Evolutionary conservation across 805 yeast species (phyloP).

Genomic region (Cyberlindnera xylosilytica): DNA sequence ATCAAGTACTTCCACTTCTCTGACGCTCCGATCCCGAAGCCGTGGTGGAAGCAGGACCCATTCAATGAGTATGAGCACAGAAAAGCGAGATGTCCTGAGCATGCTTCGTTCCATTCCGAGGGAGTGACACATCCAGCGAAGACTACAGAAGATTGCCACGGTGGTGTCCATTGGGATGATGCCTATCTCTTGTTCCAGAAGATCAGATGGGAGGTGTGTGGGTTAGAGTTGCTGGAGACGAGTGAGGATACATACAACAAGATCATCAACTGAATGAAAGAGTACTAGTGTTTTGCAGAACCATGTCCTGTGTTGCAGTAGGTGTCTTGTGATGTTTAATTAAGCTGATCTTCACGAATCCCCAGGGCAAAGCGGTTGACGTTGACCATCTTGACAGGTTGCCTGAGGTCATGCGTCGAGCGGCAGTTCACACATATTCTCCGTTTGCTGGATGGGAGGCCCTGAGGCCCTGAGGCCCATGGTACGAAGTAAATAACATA

Average conservation of each 20-base stretch:
- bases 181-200: constrained; percentile 14
- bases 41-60: constrained; percentile 42
- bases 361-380: no score
- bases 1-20: constrained; percentile 57
- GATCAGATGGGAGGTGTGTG: constrained; percentile 24
- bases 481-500: no score
- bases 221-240: constrained; percentile 18
- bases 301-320: no score
- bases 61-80: constrained; percentile 12
- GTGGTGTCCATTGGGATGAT: constrained; percentile 23
- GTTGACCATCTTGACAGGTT: no score
- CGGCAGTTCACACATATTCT: no score
- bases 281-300: no score
- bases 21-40: constrained; percentile 65
- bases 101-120: constrained; percentile 13
- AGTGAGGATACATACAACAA: constrained; percentile 21
- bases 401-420: no score
- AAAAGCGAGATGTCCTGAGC: constrained; percentile 19
- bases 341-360: no score
- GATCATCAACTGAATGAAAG: constrained; percentile 24
- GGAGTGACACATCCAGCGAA: not conserved
- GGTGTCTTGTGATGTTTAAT: no score
- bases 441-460: no score
- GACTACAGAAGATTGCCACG: constrained; percentile 19
- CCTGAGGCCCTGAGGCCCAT: no score